A percentile compares a stretch with the other conserved stretches of the same genome.
phyloP scores from a whole-genome alignment of 2,329 filamentous ascomycete species.

The Calonectria pseudoturangicola region DNA sequence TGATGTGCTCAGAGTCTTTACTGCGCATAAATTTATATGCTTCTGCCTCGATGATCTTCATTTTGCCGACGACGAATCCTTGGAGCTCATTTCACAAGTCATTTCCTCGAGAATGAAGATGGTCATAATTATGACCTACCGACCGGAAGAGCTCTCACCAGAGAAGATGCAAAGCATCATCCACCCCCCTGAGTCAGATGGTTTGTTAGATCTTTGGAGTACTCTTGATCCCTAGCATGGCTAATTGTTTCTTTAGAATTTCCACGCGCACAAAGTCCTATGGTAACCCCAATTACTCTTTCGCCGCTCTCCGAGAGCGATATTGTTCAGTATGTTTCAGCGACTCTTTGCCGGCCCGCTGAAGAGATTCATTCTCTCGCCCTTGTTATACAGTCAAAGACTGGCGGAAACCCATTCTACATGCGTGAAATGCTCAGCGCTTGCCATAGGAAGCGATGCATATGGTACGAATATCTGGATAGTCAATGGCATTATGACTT shows the following conservation, averaged over 20 bases:
- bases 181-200: slow-evolving; percentile 72
- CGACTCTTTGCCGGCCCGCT: slow-evolving; percentile 83
- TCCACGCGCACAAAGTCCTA: slow-evolving; percentile 68
- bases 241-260: slow-evolving; percentile 61
- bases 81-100: slow-evolving; percentile 89
- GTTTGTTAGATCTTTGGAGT: slow-evolving; percentile 54
- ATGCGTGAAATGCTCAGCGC: slow-evolving; percentile 92
- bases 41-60: slow-evolving; percentile 93
- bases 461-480: slow-evolving; percentile 92
- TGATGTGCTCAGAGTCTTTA: slow-evolving; percentile 88
- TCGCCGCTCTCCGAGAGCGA: slow-evolving; percentile 85
- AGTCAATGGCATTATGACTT: slow-evolving; percentile 90
- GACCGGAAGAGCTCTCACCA: slow-evolving; percentile 77
- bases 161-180: slow-evolving; percentile 74
- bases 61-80: slow-evolving; percentile 90
- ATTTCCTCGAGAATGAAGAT: slow-evolving; percentile 86
- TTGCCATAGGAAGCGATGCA: slow-evolving; percentile 89
- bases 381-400: slow-evolving; percentile 91
- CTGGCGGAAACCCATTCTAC: slow-evolving; percentile 91
- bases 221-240: not conserved
- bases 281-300: slow-evolving; percentile 82
- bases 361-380: slow-evolving; percentile 86
- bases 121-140: slow-evolving; percentile 86
- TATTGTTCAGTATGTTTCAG: slow-evolving; percentile 87
- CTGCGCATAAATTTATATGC: slow-evolving; percentile 89